Evolutionary conservation across 2,329 filamentous ascomycete genomes (phyloP).

Genomic region (Chrysoporthe cubensis): DNA sequence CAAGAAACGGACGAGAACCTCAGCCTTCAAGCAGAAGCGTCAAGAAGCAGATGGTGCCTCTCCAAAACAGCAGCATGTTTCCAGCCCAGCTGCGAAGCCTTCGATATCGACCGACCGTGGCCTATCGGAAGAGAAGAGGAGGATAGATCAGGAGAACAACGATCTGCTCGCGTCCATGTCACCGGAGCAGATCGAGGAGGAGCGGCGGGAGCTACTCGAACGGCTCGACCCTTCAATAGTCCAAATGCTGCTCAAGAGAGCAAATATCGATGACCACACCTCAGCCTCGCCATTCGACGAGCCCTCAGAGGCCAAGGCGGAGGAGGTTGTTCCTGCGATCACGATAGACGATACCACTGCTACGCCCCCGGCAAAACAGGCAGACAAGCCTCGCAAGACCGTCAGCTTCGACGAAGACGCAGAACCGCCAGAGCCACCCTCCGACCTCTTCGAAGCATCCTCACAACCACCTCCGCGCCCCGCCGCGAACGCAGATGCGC

Average conservation of each 20-base stretch:
- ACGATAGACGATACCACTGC: slow-evolving; percentile 40
- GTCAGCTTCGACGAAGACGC: slow-evolving; percentile 48
- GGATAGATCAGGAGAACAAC: slow-evolving; percentile 84
- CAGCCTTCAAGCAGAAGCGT: slow-evolving; percentile 78
- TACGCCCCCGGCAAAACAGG: slow-evolving; percentile 28
- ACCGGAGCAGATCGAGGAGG: slow-evolving; percentile 76
- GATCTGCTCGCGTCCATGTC: slow-evolving; percentile 78
- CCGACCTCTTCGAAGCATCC: slow-evolving; percentile 43
- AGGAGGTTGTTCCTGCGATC: slow-evolving; percentile 38
- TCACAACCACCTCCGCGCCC: slow-evolving; percentile 20
- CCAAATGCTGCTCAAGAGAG: slow-evolving; percentile 74
- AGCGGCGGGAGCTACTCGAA: slow-evolving; percentile 79
- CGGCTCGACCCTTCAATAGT: slow-evolving; percentile 76
- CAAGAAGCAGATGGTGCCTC: slow-evolving; percentile 34
- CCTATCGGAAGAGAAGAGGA: slow-evolving; percentile 63
- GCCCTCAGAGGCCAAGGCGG: slow-evolving; percentile 7
- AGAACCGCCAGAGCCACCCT: slow-evolving; percentile 45
- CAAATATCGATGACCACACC: slow-evolving; percentile 71
- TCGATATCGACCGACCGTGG: slow-evolving; percentile 30
- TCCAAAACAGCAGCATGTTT: slow-evolving; percentile 3
- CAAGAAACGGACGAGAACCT: slow-evolving; percentile 74
- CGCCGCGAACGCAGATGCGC: slow-evolving; percentile 35
- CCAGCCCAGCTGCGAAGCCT: slow-evolving; percentile 29
- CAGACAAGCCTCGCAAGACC: slow-evolving; percentile 36
- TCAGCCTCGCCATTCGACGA: slow-evolving; percentile 49